Base-by-base conservation (phyloP, 1,284 basidiomycete genomes). In the Heliocybe sulcata region DNA sequence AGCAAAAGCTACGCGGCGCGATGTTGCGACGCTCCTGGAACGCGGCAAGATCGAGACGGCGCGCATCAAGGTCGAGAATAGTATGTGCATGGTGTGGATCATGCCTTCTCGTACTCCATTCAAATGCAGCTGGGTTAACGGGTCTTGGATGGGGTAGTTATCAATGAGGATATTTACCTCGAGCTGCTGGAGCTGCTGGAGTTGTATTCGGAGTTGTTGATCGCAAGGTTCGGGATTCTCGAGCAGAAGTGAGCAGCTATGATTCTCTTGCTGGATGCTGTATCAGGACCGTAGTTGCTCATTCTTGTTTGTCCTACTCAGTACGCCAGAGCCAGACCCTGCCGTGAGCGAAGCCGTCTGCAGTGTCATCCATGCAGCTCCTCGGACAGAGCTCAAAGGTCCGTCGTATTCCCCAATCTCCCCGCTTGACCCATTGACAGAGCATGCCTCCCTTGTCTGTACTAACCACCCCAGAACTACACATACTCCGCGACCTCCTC, bases 181-280 rank as follows among this genome's bases (percentile, higher is more conserved):
- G 94, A 97, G 67, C 77, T 97, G 22, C 72, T 98, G 45, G 95
- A 99, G 67, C 75, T 98, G 3, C 76, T 99, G 35, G 95, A 98
- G 74, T 80, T 98, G 9, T 98, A 98, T 67, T 87, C 87, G 58
- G 96, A 99, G 67, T 82, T 94, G 19, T 72, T 98, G n/a, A 79
- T 95, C 23, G 92, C 95, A 3, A 82, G 96, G 29, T 98, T 98
- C 65, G 91, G 92, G 8, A 72, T 98, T 19, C 78, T 98, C 53
- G 96, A 99, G 65, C 82, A 87, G 65, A 85, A 80, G 86, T 92
- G 61, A 67, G 85, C 70, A 38, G 38, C 52, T 12, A 45, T 26
- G 35, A 35, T 53, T 53, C 53, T 55, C n/a, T n/a, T n/a, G n/a
- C n/a, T n/a, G n/a, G n/a, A n/a, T n/a, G n/a, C n/a, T n/a, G n/a